These are phyloP conservation scores for Hanseniaspora hatyaiensis DNA, from an alignment of 805 yeast species.

Conservation along the genomic window DNA sequence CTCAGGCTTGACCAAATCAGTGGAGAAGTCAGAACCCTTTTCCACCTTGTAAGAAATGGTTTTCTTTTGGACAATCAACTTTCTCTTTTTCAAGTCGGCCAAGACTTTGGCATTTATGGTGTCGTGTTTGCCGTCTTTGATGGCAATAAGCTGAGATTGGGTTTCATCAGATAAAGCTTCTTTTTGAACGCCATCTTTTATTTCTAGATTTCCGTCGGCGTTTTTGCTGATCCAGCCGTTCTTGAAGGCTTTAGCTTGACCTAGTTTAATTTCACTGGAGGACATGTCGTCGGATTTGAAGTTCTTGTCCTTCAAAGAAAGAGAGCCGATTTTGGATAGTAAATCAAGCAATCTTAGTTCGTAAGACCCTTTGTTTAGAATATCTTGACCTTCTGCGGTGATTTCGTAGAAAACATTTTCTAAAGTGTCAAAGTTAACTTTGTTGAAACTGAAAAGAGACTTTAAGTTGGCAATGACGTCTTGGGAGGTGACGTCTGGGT, in stretches of 20 bases:
- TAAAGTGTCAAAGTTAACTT: conserved; percentile 59
- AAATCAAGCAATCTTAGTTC: conserved; percentile 76
- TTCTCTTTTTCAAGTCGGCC: conserved; percentile 85
- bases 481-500: conserved; percentile 55
- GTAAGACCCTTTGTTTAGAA: conserved; percentile 73
- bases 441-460: conserved; percentile 72
- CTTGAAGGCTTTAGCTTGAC: conserved; percentile 95
- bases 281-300: conserved; percentile 70
- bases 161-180: conserved; percentile 42
- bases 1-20: conserved; percentile 67
- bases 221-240: conserved; percentile 91
- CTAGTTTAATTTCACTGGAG: conserved; percentile 62
- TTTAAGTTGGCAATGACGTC: conserved; percentile 70
- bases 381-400: conserved; percentile 72
- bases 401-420: conserved; percentile 69
- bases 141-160: conserved; percentile 48
- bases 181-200: conserved; percentile 37
- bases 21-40: conserved; percentile 77
- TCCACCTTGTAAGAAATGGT: conserved; percentile 59
- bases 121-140: conserved; percentile 26
- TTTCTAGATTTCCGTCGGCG: conserved; percentile 53
- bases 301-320: conserved; percentile 46
- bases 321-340: conserved; percentile 59
- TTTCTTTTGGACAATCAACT: conserved; percentile 61
- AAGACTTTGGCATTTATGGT: conserved; percentile 49